These are phyloP conservation scores for Fusarium humuli DNA, from an alignment of 2,329 filamentous ascomycete genomes.

Conservation along the genomic window DNA sequence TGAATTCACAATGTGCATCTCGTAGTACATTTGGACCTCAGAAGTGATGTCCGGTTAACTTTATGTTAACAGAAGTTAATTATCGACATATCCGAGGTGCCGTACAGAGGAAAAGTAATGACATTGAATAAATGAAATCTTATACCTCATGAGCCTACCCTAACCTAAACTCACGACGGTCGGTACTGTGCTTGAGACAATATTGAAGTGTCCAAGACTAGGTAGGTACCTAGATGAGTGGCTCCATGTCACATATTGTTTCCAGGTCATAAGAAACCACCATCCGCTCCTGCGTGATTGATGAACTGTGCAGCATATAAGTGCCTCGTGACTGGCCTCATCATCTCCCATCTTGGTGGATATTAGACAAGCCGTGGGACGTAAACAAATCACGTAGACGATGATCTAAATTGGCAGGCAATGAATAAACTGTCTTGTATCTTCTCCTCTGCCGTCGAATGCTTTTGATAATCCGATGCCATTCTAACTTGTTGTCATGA, in stretches of 20 bases:
- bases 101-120: background rate
- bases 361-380: background rate
- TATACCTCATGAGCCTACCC: background rate
- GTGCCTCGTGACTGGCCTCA: conserved; percentile 5
- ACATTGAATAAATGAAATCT: background rate
- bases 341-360: background rate
- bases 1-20: background rate
- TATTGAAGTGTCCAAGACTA: background rate
- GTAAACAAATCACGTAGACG: background rate
- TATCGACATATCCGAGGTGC: background rate
- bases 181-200: background rate
- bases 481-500: background rate
- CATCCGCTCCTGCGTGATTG: background rate
- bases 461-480: background rate
- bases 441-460: background rate
- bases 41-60: background rate
- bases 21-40: background rate
- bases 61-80: background rate
- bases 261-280: background rate
- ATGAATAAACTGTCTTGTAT: background rate
- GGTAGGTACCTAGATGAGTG: background rate
- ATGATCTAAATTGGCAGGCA: background rate
- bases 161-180: background rate
- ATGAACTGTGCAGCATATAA: background rate
- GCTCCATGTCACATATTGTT: background rate